These are phyloP conservation scores for Phialocephala subalpina DNA, from an alignment of 2,329 filamentous ascomycete genomes.

Conservation along the genomic window DNA sequence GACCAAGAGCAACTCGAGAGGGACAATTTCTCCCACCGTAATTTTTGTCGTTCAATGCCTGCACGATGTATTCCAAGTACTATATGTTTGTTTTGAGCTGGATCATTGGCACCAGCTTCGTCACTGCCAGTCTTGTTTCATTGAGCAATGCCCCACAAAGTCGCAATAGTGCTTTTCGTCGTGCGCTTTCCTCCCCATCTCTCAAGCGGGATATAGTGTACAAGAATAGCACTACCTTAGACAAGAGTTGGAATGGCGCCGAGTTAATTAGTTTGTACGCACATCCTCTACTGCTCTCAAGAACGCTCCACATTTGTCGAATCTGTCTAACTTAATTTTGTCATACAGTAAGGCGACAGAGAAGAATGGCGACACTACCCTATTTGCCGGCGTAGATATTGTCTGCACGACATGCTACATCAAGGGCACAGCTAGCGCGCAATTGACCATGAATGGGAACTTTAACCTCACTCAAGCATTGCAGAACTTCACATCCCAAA, in stretches of 20 bases:
- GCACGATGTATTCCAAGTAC: not conserved
- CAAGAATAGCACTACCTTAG: slow-evolving; percentile 46
- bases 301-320: too few species aligned
- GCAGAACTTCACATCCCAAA: slow-evolving; percentile 44
- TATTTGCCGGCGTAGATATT: slow-evolving; percentile 48
- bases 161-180: slow-evolving; percentile 33
- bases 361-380: slow-evolving; percentile 33
- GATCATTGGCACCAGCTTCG: slow-evolving; percentile 9
- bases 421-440: slow-evolving; percentile 53
- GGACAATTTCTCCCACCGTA: too few species aligned
- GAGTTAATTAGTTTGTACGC: slow-evolving; percentile 44
- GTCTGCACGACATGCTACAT: slow-evolving; percentile 59
- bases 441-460: slow-evolving; percentile 50
- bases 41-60: not conserved
- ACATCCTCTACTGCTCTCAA: not conserved
- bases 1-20: too few species aligned
- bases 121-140: slow-evolving; percentile 15
- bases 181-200: slow-evolving; percentile 33
- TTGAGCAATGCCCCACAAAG: slow-evolving; percentile 31
- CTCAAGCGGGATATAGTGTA: slow-evolving; percentile 36
- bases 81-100: slow-evolving; percentile 10
- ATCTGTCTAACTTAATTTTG: slow-evolving; percentile 29
- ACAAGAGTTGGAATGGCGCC: slow-evolving; percentile 51
- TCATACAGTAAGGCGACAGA: slow-evolving; percentile 15
- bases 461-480: slow-evolving; percentile 50